A percentile compares a stretch with the other conserved stretches of the same genome.
Evolutionary conservation across 257 asterid genomes (phyloP).

Genomic region (Echium plantagineum): DNA sequence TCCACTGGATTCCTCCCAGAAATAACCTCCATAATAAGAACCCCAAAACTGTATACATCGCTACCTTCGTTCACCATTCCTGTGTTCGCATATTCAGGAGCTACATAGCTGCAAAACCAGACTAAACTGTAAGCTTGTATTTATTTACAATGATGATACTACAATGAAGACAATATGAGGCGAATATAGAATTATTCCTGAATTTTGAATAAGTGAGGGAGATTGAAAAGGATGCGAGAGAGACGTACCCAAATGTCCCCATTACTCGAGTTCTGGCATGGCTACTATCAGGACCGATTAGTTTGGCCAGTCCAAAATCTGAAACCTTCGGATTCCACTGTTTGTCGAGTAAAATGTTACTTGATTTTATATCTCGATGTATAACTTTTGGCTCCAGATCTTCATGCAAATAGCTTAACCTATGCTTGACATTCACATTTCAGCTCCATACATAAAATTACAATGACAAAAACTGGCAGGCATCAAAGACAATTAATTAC

Average conservation of each 20-base stretch:
- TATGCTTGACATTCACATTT: constrained; percentile 1
- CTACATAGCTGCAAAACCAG: constrained; percentile 20
- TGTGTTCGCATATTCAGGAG: constrained; percentile 29
- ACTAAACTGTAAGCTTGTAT: too few species aligned
- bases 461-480: background rate
- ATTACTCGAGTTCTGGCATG: constrained; percentile 25
- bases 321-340: constrained; percentile 22
- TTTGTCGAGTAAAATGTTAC: constrained; percentile 26
- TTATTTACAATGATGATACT: too few species aligned
- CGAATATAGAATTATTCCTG: background rate
- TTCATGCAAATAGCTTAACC: constrained; percentile 27
- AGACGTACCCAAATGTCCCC: constrained; percentile 29
- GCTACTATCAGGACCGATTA: constrained; percentile 21
- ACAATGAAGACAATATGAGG: background rate
- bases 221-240: background rate
- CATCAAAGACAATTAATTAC: too few species aligned
- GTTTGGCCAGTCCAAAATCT: constrained; percentile 28
- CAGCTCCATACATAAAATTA: background rate
- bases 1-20: constrained; percentile 26
- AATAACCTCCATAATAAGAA: constrained; percentile 21
- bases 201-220: background rate
- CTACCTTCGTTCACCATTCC: constrained; percentile 25
- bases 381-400: constrained; percentile 28
- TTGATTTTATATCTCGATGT: constrained; percentile 26
- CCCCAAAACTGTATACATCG: constrained; percentile 26